These are phyloP conservation scores for Dactylellina drechsleri DNA, from an alignment of 2,329 filamentous ascomycete species.

Conservation along the genomic window DNA sequence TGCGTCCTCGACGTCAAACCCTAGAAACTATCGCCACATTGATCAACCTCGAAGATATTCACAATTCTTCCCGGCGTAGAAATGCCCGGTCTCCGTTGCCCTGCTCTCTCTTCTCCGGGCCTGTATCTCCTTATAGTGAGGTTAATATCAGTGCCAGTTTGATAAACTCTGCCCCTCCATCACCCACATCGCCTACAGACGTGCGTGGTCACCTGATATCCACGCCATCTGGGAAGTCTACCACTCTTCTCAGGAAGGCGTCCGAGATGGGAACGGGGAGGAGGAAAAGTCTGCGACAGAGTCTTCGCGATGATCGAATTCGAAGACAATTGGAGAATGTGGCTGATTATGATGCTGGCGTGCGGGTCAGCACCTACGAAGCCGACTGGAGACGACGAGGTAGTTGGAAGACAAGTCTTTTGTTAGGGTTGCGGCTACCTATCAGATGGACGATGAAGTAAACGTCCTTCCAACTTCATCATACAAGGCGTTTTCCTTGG, in stretches of 20 bases:
- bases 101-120: constrained; percentile 28
- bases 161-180: constrained; percentile 19
- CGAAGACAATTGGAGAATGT: constrained; percentile 32
- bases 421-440: constrained; percentile 33
- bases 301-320: constrained; percentile 24
- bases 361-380: constrained; percentile 23
- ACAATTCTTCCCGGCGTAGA: constrained; percentile 25
- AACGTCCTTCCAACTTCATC: neutral
- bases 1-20: constrained; percentile 25
- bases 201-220: constrained; percentile 39
- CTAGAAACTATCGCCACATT: constrained; percentile 45
- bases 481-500: neutral
- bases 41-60: constrained; percentile 45
- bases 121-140: constrained; percentile 3
- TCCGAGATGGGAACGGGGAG: constrained; percentile 23
- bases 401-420: constrained; percentile 36
- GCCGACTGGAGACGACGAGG: constrained; percentile 30
- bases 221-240: constrained; percentile 32
- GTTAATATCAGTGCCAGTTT: neutral
- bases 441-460: constrained; percentile 51
- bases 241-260: constrained; percentile 26
- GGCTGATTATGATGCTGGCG: constrained; percentile 37
- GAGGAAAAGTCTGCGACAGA: constrained; percentile 16
- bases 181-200: constrained; percentile 34
- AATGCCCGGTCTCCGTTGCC: constrained; percentile 28